Conservation (phyloP, 1,139 yeast genomes). For the Citeromyces hawaiiensis region DNA sequence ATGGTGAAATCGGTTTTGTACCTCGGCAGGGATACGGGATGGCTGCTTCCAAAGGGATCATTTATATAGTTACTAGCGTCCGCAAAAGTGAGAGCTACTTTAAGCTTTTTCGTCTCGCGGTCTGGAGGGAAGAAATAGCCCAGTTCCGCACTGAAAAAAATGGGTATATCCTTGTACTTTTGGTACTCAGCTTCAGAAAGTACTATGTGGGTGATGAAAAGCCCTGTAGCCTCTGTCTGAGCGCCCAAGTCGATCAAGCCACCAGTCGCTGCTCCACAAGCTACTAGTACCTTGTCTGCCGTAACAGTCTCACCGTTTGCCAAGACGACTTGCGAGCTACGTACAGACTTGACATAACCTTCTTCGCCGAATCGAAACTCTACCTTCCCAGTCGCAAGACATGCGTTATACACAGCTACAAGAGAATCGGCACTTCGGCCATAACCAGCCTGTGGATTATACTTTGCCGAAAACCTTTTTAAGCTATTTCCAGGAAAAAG, state of each 20-base stretch:
- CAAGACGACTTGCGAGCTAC: constrained; percentile 7
- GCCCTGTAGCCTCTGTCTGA: constrained; percentile 22
- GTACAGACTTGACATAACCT: constrained; percentile 4
- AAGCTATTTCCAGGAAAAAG: not conserved
- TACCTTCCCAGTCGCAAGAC: constrained; percentile 13
- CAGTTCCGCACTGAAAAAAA: constrained; percentile 23
- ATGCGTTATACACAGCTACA: constrained; percentile 13
- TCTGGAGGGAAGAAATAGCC: constrained; percentile 42
- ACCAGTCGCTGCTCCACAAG: constrained; percentile 24
- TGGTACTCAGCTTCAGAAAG: constrained; percentile 16
- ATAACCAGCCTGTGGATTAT: constrained; percentile 11
- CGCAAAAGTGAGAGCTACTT: constrained; percentile 24
- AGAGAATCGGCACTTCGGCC: constrained; percentile 18
- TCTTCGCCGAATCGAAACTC: constrained; percentile 13
- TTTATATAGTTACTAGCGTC: constrained; percentile 16
- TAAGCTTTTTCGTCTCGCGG: constrained; percentile 19
- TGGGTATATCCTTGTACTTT: constrained; percentile 18
- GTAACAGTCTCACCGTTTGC: constrained; percentile 11
- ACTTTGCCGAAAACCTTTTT: constrained; percentile 9
- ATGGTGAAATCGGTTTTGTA: constrained; percentile 15
- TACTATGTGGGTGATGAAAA: constrained; percentile 22
- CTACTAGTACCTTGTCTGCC: constrained; percentile 18
- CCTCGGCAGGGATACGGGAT: constrained; percentile 18
- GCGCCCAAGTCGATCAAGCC: constrained; percentile 17
- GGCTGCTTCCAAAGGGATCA: constrained; percentile 12